Percentiles rank a stretch among this genome's conserved stretches.
phyloP scores from a whole-genome alignment of 2,329 filamentous ascomycete genomes.

The Thielaviopsis euricoi region DNA sequence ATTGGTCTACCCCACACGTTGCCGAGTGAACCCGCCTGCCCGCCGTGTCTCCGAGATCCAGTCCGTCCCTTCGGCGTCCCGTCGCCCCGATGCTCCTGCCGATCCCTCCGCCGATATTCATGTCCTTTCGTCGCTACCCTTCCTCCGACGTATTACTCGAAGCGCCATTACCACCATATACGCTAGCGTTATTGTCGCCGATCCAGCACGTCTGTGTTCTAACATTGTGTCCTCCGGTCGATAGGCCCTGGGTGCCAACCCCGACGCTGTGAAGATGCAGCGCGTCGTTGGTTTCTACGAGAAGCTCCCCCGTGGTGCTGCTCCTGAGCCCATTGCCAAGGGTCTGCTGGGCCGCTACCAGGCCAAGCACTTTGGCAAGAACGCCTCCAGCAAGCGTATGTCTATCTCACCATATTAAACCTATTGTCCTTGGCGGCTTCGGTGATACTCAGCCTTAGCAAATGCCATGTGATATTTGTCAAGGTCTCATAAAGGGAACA shows the following conservation, averaged over 20 bases:
- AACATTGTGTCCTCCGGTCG: not conserved
- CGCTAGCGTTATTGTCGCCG: not conserved
- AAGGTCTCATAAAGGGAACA: not conserved
- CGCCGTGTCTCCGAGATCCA: not conserved
- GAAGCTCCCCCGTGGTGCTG: conserved; percentile 84
- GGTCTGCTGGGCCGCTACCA: conserved; percentile 83
- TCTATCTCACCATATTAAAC: not conserved
- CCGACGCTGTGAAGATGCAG: conserved; percentile 95
- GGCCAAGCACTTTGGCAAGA: conserved; percentile 88
- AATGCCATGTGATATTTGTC: not conserved
- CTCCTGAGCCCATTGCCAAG: conserved; percentile 65
- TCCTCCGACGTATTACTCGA: not conserved
- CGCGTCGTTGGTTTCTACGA: conserved; percentile 98
- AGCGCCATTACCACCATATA: not conserved
- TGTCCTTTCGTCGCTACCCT: not conserved
- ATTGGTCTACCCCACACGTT: not conserved
- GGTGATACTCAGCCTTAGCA: not conserved
- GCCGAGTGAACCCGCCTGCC: not conserved
- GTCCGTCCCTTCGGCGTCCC: not conserved
- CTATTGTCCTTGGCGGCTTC: not conserved
- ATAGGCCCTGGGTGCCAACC: conserved; percentile 84
- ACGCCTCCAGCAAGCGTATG: conserved; percentile 76
- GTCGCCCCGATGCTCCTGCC: not conserved
- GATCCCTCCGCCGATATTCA: not conserved
- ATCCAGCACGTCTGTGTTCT: not conserved